These are phyloP conservation scores for Solanum virginianum DNA, from an alignment of 257 asterid species.

Conservation along the genomic window DNA sequence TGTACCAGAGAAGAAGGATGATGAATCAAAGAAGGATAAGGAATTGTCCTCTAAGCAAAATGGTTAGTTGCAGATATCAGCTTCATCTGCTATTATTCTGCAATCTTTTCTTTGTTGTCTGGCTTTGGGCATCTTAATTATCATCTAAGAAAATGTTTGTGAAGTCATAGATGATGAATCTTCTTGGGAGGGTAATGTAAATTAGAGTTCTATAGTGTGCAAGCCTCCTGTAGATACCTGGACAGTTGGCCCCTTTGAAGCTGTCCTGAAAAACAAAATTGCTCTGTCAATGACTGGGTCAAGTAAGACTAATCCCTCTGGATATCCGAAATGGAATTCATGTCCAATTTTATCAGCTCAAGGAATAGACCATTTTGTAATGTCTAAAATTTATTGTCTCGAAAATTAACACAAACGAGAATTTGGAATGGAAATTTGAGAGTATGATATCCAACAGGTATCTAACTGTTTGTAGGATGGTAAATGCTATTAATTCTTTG, in stretches of 20 bases:
- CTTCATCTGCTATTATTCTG: not conserved
- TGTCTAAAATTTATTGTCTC: not conserved
- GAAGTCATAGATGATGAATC: not conserved
- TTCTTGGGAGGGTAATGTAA: not conserved
- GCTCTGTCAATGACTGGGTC: not conserved
- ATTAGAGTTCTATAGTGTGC: not conserved
- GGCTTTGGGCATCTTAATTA: not conserved
- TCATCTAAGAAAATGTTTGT: not conserved
- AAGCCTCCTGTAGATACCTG: not conserved
- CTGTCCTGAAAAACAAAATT: not conserved
- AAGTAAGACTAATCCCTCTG: not conserved
- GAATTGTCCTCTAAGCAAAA: constrained; percentile 19
- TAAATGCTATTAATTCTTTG: not conserved
- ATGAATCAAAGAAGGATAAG: constrained; percentile 24
- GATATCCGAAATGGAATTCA: not conserved
- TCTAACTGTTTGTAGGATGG: not conserved
- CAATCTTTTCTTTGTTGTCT: not conserved
- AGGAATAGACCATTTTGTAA: not conserved
- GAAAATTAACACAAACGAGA: not conserved
- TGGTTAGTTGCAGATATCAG: constrained; percentile 25
- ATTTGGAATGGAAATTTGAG: not conserved
- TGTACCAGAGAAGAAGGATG: constrained; percentile 34
- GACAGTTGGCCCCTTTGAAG: not conserved
- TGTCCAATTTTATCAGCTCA: not conserved
- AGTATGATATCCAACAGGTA: not conserved